Conservation (phyloP, 768 basidiomycete genomes). For the Leccinum imitatum region DNA sequence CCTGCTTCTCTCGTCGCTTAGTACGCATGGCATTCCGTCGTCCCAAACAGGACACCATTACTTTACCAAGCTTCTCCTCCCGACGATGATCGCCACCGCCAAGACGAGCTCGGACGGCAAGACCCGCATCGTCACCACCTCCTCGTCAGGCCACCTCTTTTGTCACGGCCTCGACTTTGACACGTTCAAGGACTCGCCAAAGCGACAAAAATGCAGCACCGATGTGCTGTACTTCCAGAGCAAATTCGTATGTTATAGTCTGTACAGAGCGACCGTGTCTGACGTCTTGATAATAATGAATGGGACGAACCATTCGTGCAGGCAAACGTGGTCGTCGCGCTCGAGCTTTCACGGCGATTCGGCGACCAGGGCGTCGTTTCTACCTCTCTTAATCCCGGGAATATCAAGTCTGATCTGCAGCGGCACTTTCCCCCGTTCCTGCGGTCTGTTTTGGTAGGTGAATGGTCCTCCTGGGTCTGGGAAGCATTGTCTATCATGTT, state of each 20-base stretch:
- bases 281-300: not conserved
- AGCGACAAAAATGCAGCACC: conserved; percentile 20
- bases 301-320: conserved; percentile 14
- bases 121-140: conserved; percentile 47
- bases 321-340: conserved; percentile 45
- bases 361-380: conserved; percentile 47
- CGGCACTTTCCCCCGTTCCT: conserved; percentile 20
- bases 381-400: conserved; percentile 46
- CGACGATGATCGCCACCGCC: conserved; percentile 43
- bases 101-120: conserved; percentile 40
- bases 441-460: conserved; percentile 16
- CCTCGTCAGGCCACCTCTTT: conserved; percentile 40
- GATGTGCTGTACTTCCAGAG: conserved; percentile 35
- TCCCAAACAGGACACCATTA: conserved; percentile 51
- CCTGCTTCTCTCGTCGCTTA: not conserved
- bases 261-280: not conserved
- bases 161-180: conserved; percentile 38
- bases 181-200: conserved; percentile 38
- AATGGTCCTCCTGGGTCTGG: not conserved
- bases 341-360: conserved; percentile 48
- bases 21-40: not conserved
- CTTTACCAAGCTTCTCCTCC: conserved; percentile 55
- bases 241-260: conserved; percentile 41
- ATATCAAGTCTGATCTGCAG: conserved; percentile 32
- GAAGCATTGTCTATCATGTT: not conserved